phyloP scores from a whole-genome alignment of 129 eudicot species.

The Lactuca sativa region DNA sequence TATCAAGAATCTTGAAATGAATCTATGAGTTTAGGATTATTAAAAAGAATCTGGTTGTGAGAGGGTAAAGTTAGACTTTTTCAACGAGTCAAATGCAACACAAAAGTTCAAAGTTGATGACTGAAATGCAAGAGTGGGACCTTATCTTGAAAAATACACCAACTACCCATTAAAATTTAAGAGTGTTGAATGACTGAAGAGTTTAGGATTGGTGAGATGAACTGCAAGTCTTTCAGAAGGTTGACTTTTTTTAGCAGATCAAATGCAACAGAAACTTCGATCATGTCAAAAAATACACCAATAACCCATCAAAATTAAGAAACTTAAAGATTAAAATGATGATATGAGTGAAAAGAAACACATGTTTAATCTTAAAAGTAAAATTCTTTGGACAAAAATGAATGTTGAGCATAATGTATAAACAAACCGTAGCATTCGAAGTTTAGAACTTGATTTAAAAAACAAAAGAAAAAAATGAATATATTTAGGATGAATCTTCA shows the following conservation, averaged over 20 bases:
- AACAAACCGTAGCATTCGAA: neutral
- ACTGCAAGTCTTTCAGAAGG: neutral
- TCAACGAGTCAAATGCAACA: slow-evolving; percentile 18
- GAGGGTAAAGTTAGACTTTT: neutral
- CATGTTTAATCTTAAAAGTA: no score
- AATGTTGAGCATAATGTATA: neutral
- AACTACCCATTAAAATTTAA: neutral
- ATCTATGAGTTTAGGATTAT: neutral
- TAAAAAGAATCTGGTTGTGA: neutral
- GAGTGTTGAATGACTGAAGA: slow-evolving; percentile 21
- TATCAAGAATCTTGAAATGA: slow-evolving; percentile 1
- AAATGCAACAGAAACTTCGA: neutral
- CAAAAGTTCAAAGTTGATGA: neutral
- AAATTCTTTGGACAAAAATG: no score
- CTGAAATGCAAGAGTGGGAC: neutral
- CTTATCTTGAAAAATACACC: neutral
- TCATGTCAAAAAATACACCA: neutral
- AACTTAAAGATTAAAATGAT: no score
- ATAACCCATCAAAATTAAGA: slow-evolving; percentile 1
- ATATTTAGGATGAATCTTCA: slow-evolving; percentile 1
- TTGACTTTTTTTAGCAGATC: neutral
- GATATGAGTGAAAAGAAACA: neutral
- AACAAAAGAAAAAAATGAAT: neutral
- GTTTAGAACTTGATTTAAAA: neutral
- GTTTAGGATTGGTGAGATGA: neutral